Base-by-base conservation (phyloP, 805 yeast genomes). In the Saturnispora halmiae region DNA sequence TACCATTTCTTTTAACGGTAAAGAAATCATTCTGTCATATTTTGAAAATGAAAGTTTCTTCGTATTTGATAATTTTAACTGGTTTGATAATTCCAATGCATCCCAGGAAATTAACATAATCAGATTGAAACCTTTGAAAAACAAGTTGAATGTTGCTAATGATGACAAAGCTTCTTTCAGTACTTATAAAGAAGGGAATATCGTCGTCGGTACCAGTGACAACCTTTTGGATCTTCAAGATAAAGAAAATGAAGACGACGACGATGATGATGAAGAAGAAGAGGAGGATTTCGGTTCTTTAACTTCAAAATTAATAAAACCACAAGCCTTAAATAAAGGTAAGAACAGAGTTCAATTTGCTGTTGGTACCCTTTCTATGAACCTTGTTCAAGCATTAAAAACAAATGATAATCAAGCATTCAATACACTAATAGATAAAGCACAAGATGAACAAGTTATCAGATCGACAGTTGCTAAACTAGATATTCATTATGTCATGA, bases 361-460 rank as follows among this genome's bases (percentile, higher is more conserved):
- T 7, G 75, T 82, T 4, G 94, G 92, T 38, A 77, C 95, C 2
- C 73, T 88, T 45, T 76, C 95, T 2, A 78, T 82, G 1, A 75
- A 92, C n/a, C 67, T 92, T 34, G 69, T 88, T 11, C 98, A 92
- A 64, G 90, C 98, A 0, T 69, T 92, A 46, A 79, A 76, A 52
- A 79, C 94, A 16, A 84, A 83, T 53, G 99, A 92, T 58, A 87
- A 79, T 52, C 66, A 92, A 8, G 66, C 92, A 42, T 68, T 92
- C 46, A 97, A 92, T 59, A 76, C 85, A 3, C 95, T 94, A 10
- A 68, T 92, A 47, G 61, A 61, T 44, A 48, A 43, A 26, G 73
- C 73, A 50, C 65, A 67, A 36, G 79, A 75, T 48, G 72, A 73
- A 36, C 56, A 53, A 6, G 62, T 72, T 7, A 70, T 74, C 34